Percentiles rank a stretch among this genome's conserved stretches.
Evolutionary conservation across 2,329 filamentous ascomycete species (phyloP).

Genomic region (Incumbomyces lentus): DNA sequence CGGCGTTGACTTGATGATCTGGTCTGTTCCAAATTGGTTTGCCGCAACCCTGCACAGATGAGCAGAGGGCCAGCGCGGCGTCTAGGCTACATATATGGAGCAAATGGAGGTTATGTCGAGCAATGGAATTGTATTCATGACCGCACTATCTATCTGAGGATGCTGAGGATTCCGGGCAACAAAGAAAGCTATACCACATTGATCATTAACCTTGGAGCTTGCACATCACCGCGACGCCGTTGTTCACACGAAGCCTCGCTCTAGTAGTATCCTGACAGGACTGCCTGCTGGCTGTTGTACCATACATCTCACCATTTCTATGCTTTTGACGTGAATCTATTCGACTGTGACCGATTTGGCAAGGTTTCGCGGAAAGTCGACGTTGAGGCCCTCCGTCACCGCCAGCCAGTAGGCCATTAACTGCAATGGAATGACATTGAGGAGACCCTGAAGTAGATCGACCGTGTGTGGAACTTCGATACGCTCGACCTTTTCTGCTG

Average conservation of each 20-base stretch:
- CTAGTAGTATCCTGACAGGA: no score
- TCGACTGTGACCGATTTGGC: constrained; percentile 99
- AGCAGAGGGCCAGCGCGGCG: no score
- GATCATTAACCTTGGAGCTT: not conserved
- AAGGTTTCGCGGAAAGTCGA: constrained; percentile 96
- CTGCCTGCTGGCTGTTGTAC: not conserved
- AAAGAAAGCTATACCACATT: constrained; percentile 5
- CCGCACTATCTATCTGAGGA: not conserved
- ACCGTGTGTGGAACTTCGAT: constrained; percentile 96
- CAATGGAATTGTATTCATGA: constrained; percentile 1
- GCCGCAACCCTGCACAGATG: no score
- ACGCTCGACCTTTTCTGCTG: constrained; percentile 77
- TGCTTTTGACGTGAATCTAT: constrained; percentile 33
- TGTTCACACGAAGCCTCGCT: not conserved
- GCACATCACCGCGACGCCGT: not conserved
- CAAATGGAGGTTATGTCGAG: not conserved
- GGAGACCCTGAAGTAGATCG: constrained; percentile 86
- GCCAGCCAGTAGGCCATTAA: constrained; percentile 98
- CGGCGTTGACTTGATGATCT: no score
- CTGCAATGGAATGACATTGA: constrained; percentile 96
- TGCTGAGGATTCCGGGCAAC: constrained; percentile 1
- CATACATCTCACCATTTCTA: constrained; percentile 2
- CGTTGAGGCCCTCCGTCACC: constrained; percentile 88
- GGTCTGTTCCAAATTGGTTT: no score
- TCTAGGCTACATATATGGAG: not conserved